A percentile compares a stretch with the other conserved stretches of the same genome.
phyloP scores from a whole-genome alignment of 1,139 yeast genomes.

The Yamadazyma triangularis region DNA sequence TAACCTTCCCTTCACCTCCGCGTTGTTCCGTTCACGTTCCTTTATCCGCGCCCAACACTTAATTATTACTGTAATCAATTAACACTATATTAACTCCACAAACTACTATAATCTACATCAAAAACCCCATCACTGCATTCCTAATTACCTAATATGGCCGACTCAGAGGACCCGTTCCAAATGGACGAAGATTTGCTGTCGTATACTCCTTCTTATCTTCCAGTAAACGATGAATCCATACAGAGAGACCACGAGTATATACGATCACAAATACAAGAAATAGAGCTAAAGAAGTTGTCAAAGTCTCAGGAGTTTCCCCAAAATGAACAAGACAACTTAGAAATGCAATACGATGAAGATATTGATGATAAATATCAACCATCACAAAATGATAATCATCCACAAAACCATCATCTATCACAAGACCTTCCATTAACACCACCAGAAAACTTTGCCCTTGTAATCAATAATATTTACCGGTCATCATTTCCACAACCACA shows the following conservation, averaged over 20 bases:
- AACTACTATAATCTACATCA: no score
- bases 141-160: slow-evolving; percentile 32
- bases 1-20: no score
- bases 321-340: no score
- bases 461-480: slow-evolving; percentile 74
- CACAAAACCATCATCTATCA: slow-evolving; percentile 7
- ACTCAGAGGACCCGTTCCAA: slow-evolving; percentile 41
- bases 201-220: slow-evolving; percentile 15
- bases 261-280: slow-evolving; percentile 31
- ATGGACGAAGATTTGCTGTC: slow-evolving; percentile 40
- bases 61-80: no score
- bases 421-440: slow-evolving; percentile 53
- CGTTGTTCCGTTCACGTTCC: no score
- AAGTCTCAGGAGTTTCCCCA: no score
- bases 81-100: no score
- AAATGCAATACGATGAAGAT: slow-evolving; percentile 43
- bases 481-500: slow-evolving; percentile 86
- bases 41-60: no score
- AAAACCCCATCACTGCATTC: no score
- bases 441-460: slow-evolving; percentile 93
- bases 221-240: slow-evolving; percentile 9
- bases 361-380: slow-evolving; percentile 39
- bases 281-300: slow-evolving; percentile 17
- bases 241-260: slow-evolving; percentile 23
- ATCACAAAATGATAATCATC: no score